Evolutionary conservation across 768 basidiomycete genomes (phyloP), one percentile per base, ranked within the genome.

Genomic region (Auriscalpium microsporum): DNA sequence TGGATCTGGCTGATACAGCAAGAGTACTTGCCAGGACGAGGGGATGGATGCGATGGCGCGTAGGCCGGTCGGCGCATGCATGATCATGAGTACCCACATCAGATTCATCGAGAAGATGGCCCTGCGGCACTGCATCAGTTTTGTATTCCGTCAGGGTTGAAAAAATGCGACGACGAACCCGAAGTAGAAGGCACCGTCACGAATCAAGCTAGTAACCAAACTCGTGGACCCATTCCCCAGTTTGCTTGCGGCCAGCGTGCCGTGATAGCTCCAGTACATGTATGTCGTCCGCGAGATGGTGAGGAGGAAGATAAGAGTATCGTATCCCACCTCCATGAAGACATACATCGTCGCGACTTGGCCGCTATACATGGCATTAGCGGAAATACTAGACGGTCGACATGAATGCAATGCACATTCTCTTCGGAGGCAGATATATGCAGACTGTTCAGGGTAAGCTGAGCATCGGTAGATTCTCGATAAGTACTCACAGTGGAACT

Each of bases 101-200:
- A 60, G 37, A 36, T 60, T 52, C 53, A 60, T 48, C 34, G 59
- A 58, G 50, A 60, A 58, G n/a, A 60, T 60, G 35, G 45, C 58
- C 17, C 59, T 28, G 19, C n/a, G 2, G n/a, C n/a, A 7, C 28
- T 28, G 28, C 2, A 28, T 28, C 28, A 28, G 28, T 60, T 21
- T n/a, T n/a, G 11, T 7, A 17, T 21, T 8, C 19, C 37, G 4
- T 35, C 2, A 3, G 14, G 38, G 16, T 6, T 34, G 13, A 16
- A 17, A 16, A 17, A 11, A 40, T 34, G 10, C 8, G 42, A 38
- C 9, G 35, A 23, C 57, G 34, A 38, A 60, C 59, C 50, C 59
- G 13, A 60, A 60, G 42, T 60, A 60, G 50, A 60, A 52, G 11
- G 53, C 53, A 4, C 59, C 59, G 23, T 60, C 59, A 28, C 50